Percentiles rank a stretch among this genome's conserved stretches.
phyloP scores from a whole-genome alignment of 1,284 basidiomycete genomes.

The Ceratobasidium sp. region DNA sequence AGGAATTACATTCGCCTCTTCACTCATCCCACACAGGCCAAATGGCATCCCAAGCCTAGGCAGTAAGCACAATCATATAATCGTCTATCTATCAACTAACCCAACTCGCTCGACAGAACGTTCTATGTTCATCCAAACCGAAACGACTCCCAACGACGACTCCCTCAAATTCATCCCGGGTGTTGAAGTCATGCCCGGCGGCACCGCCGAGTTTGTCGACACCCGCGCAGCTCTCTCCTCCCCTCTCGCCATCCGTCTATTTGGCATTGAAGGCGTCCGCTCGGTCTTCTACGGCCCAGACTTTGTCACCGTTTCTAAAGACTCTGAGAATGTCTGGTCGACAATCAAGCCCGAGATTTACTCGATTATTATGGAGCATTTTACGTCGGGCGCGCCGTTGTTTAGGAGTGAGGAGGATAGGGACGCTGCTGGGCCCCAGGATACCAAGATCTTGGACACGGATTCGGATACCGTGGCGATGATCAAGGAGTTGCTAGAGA shows the following conservation, averaged over 20 bases:
- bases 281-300: constrained; percentile 96
- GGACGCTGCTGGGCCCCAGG: constrained; percentile 86
- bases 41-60: neutral
- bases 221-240: constrained; percentile 84
- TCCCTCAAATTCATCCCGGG: constrained; percentile 99
- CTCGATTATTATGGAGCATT: constrained; percentile 97
- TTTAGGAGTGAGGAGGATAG: constrained; percentile 84
- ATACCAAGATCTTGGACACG: constrained; percentile 94
- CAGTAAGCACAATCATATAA: constrained; percentile 9
- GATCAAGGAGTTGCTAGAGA: constrained; percentile 98
- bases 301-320: constrained; percentile 97
- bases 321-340: constrained; percentile 85
- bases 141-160: constrained; percentile 96
- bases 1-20: neutral
- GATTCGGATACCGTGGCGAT: constrained; percentile 98
- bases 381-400: constrained; percentile 86
- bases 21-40: constrained; percentile 2
- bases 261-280: constrained; percentile 91
- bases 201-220: constrained; percentile 94
- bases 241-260: constrained; percentile 90
- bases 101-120: constrained; percentile 52
- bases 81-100: neutral
- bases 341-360: constrained; percentile 98
- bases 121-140: constrained; percentile 97
- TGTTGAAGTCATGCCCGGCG: constrained; percentile 83